Conservation (phyloP, 2,329 filamentous ascomycete species). For the Tolypocladium ophioglossoides region DNA sequence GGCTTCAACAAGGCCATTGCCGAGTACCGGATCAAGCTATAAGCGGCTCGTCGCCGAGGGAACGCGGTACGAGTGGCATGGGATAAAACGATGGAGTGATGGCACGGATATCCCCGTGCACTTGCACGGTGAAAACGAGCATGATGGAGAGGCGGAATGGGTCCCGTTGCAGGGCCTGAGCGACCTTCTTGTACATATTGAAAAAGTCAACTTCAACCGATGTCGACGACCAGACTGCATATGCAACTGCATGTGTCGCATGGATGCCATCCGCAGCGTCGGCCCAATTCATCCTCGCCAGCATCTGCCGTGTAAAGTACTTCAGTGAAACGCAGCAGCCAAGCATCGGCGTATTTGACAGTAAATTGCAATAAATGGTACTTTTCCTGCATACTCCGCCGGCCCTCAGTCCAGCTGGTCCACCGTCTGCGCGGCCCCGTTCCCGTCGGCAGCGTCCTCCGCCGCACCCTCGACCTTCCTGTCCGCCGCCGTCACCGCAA, state of each 20-base stretch:
- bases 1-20: slow-evolving; percentile 27
- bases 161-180: neutral
- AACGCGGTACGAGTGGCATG: neutral
- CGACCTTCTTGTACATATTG: neutral
- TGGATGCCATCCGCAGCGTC: too few relatives aligned
- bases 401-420: slow-evolving; percentile 20
- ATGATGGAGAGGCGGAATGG: neutral
- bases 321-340: neutral
- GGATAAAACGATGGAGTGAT: neutral
- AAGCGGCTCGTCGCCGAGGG: neutral
- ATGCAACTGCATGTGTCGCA: neutral
- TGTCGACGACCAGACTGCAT: neutral
- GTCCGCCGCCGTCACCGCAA: slow-evolving; percentile 34
- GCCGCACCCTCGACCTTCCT: slow-evolving; percentile 23
- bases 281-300: neutral
- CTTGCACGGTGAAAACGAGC: neutral
- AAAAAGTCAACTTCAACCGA: neutral
- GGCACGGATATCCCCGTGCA: neutral
- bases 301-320: too few relatives aligned
- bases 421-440: slow-evolving; percentile 15
- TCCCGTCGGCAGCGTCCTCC: slow-evolving; percentile 7
- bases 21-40: slow-evolving; percentile 9
- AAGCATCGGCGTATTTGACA: neutral
- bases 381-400: neutral
- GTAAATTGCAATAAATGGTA: neutral